Evolutionary conservation across 805 yeast species (phyloP).

Genomic region (Saccharomyces cerevisiae): DNA sequence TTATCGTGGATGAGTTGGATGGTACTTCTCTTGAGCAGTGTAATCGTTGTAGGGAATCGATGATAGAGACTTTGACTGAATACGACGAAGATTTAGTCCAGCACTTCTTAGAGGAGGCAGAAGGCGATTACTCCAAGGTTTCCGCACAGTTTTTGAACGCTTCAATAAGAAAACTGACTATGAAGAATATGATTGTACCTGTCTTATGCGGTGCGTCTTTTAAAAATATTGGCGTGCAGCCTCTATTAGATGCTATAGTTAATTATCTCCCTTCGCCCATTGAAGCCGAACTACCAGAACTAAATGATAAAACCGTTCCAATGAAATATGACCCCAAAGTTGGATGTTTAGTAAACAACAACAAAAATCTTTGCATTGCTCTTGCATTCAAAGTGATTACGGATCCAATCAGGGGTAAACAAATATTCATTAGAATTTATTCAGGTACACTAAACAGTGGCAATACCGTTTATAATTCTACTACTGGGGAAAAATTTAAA

Average conservation of each 20-base stretch:
- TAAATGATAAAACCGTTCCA: constrained; percentile 29
- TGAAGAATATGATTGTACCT: constrained; percentile 55
- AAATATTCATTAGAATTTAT: constrained; percentile 84
- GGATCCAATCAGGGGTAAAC: constrained; percentile 72
- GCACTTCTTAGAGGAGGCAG: constrained; percentile 64
- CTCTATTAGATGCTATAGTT: constrained; percentile 75
- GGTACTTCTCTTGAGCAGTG: constrained; percentile 41
- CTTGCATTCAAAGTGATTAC: constrained; percentile 87
- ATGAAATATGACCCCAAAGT: constrained; percentile 33
- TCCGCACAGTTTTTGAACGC: constrained; percentile 44
- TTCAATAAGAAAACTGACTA: constrained; percentile 59
- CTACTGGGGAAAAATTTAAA: constrained; percentile 58
- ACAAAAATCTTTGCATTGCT: constrained; percentile 60
- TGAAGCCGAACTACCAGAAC: constrained; percentile 52
- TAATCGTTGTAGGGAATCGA: constrained; percentile 54
- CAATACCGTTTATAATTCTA: constrained; percentile 55
- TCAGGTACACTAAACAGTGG: constrained; percentile 66
- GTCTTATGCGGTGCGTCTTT: constrained; percentile 91
- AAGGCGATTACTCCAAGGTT: constrained; percentile 55
- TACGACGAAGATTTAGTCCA: constrained; percentile 71
- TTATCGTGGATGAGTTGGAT: constrained; percentile 47
- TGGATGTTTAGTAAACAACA: constrained; percentile 48
- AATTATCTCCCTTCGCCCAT: constrained; percentile 76
- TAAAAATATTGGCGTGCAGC: constrained; percentile 89
- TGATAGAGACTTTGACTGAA: constrained; percentile 79